Evolutionary conservation across 441 rosid genomes (phyloP).

Genomic region (Erysimum pusillum): DNA sequence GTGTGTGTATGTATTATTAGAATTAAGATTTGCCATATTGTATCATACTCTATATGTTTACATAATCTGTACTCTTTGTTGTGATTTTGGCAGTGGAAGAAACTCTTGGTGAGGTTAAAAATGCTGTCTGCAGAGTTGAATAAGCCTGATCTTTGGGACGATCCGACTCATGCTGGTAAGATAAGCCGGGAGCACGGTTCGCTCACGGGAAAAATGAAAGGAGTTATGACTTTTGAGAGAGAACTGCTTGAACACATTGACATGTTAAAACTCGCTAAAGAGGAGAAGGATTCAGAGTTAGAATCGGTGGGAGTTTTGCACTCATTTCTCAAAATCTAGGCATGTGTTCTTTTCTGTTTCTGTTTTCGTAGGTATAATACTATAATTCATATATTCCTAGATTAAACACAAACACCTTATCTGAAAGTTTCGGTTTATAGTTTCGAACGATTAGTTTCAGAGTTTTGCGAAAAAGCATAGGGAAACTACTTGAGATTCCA

Average conservation of each 20-base stretch:
- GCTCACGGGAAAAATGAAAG: constrained; percentile 75
- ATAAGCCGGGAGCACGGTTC: constrained; percentile 94
- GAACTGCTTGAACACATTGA: constrained; percentile 93
- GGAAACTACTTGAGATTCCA: not conserved
- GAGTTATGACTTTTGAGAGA: constrained; percentile 76
- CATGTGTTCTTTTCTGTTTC: constrained; percentile 55
- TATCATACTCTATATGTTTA: not conserved
- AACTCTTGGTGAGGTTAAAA: constrained; percentile 68
- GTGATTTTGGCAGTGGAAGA: constrained; percentile 76
- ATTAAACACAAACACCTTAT: not conserved
- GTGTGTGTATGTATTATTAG: not conserved
- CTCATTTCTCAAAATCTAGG: constrained; percentile 63
- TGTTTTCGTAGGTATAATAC: constrained; percentile 27
- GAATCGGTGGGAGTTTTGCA: constrained; percentile 86
- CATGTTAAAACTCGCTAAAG: constrained; percentile 92
- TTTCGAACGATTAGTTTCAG: not conserved
- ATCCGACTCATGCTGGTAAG: constrained; percentile 89
- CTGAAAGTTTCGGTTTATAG: not conserved
- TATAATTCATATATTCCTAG: not conserved
- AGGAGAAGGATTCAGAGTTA: constrained; percentile 87
- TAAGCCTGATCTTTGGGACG: constrained; percentile 87
- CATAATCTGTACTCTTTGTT: not conserved
- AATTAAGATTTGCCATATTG: not conserved
- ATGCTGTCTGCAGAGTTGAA: constrained; percentile 74
- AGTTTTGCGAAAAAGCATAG: not conserved